Conservation (phyloP, 2,329 filamentous ascomycete genomes). For the Colletotrichum orchidophilum region DNA sequence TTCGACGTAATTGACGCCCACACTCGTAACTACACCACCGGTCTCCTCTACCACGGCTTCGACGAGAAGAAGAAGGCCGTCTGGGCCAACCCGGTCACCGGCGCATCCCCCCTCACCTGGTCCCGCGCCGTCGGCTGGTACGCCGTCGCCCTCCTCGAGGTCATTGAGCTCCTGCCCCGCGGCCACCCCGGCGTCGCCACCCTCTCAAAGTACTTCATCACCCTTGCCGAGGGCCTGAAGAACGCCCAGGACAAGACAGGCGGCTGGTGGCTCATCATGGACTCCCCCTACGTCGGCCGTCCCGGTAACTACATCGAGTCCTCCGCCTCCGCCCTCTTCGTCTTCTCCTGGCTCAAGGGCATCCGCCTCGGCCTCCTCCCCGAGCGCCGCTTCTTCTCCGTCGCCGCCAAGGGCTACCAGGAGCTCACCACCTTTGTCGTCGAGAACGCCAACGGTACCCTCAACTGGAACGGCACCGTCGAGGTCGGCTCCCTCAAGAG, state of each 20-base stretch:
- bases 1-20: conserved; percentile 55
- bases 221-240: conserved; percentile 53
- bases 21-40: conserved; percentile 49
- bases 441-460: conserved; percentile 55
- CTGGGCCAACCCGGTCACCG: conserved; percentile 61
- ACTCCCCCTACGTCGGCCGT: conserved; percentile 53
- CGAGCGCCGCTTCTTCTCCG: conserved; percentile 48
- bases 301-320: conserved; percentile 69
- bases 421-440: conserved; percentile 57
- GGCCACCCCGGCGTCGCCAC: conserved; percentile 47
- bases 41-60: conserved; percentile 64
- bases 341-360: conserved; percentile 55
- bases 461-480: conserved; percentile 62
- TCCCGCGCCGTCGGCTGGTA: conserved; percentile 64
- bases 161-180: conserved; percentile 55
- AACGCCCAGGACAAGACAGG: conserved; percentile 53
- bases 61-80: conserved; percentile 57
- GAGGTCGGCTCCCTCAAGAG: conserved; percentile 60
- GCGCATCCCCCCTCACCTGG: conserved; percentile 63
- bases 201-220: conserved; percentile 50
- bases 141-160: conserved; percentile 59
- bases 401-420: conserved; percentile 46
- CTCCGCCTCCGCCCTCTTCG: conserved; percentile 67
- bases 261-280: conserved; percentile 69
- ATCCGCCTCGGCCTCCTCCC: conserved; percentile 42